Evolutionary conservation across 768 basidiomycete genomes (phyloP).

Genomic region (Lepiota venenata): DNA sequence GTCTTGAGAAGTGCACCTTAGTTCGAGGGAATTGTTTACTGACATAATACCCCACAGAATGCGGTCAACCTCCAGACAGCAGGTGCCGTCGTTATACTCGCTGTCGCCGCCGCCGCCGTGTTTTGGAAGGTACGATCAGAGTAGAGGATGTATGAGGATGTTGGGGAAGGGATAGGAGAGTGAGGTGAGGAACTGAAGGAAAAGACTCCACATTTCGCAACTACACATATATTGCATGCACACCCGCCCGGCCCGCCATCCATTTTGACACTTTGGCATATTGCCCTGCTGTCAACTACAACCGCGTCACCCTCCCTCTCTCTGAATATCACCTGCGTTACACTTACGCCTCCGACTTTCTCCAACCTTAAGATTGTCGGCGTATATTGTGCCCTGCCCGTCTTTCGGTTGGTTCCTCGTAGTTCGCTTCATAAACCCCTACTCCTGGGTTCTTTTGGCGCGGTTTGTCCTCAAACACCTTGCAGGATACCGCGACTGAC

Average conservation of each 20-base stretch:
- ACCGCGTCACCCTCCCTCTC: constrained; percentile 13
- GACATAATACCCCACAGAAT: constrained; percentile 15
- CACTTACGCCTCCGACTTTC: no score
- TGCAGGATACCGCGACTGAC: no score
- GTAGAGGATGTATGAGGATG: constrained; percentile 8
- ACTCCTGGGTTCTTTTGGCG: no score
- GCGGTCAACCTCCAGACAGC: constrained; percentile 50
- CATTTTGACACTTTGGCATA: no score
- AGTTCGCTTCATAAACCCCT: constrained; percentile 3
- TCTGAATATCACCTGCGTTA: no score
- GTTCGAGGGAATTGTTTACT: not conserved
- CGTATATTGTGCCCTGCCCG: no score
- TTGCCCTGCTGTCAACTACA: no score
- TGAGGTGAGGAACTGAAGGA: not conserved
- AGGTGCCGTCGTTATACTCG: constrained; percentile 60
- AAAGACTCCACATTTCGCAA: no score
- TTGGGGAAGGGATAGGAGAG: not conserved
- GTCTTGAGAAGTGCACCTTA: constrained; percentile 12
- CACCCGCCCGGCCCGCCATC: no score
- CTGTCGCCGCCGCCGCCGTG: constrained; percentile 69
- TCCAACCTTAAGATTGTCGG: no score
- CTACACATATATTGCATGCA: not conserved
- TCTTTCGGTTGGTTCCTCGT: no score
- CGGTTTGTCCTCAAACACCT: no score
- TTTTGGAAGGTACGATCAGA: constrained; percentile 63